Evolutionary conservation across 2,329 filamentous ascomycete species (phyloP).

Genomic region (Cladosporium oxysporum): DNA sequence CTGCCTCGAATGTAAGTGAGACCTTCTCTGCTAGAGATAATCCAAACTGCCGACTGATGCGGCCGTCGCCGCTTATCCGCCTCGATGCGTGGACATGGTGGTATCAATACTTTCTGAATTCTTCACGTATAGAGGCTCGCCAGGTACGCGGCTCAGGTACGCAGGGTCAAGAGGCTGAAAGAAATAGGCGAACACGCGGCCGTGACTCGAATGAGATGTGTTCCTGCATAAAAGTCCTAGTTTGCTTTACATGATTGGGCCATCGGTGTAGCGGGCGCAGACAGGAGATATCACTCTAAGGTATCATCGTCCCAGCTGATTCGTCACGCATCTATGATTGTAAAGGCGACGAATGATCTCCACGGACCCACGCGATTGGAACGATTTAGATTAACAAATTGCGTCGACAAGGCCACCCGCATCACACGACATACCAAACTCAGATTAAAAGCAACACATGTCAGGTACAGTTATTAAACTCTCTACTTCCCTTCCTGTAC

Average conservation of each 20-base stretch:
- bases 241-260: neutral
- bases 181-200: neutral
- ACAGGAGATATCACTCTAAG: too few relatives aligned
- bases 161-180: neutral
- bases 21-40: neutral
- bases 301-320: neutral
- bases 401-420: neutral
- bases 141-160: neutral
- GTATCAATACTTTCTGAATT: too few relatives aligned
- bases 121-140: too few relatives aligned
- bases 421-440: neutral
- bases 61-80: neutral
- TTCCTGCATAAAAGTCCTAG: neutral
- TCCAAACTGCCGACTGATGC: neutral
- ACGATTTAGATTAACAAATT: neutral
- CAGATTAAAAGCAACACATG: neutral
- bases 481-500: neutral
- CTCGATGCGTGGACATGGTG: neutral
- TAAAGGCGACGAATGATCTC: neutral
- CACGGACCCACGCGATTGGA: neutral
- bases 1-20: neutral
- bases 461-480: neutral
- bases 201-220: neutral
- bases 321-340: neutral
- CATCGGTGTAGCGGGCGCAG: neutral